Evolutionary conservation across 805 yeast genomes (phyloP).

Genomic region (Ogataea glucozyma): DNA sequence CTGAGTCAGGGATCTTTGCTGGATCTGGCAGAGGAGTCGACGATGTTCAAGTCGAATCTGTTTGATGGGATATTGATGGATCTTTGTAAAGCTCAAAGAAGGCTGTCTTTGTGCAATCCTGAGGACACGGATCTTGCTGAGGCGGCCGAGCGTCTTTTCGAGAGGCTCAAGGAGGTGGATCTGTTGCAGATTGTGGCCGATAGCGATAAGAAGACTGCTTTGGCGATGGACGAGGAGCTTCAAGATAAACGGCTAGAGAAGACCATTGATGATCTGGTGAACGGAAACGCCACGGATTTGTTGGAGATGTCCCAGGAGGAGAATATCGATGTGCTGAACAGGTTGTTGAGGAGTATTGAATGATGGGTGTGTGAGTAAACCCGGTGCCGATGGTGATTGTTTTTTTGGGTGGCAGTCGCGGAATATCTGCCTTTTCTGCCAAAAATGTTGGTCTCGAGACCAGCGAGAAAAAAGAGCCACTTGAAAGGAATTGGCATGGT

Average conservation of each 20-base stretch:
- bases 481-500: background rate
- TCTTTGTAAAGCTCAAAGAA: background rate
- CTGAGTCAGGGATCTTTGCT: conserved; percentile 11
- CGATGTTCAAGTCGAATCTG: conserved; percentile 12
- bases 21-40: conserved; percentile 1
- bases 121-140: background rate
- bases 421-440: too few species aligned
- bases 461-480: background rate
- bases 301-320: conserved; percentile 26
- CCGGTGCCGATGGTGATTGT: too few species aligned
- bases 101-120: too few species aligned
- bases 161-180: conserved; percentile 1
- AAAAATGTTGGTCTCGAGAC: too few species aligned
- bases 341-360: conserved; percentile 24
- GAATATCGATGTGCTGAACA: conserved; percentile 25
- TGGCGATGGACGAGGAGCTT: conserved; percentile 6
- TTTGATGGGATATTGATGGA: conserved; percentile 12
- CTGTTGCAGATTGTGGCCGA: conserved; percentile 2
- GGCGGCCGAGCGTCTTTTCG: background rate
- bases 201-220: background rate
- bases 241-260: conserved; percentile 9
- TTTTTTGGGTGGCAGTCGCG: too few species aligned
- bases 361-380: too few species aligned
- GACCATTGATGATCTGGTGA: conserved; percentile 23
- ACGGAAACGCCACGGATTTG: conserved; percentile 24